Evolutionary conservation across 495 filamentous ascomycete species (phyloP), one percentile per base, ranked within the genome.

Genomic region (Neurospora tetrasperma): DNA sequence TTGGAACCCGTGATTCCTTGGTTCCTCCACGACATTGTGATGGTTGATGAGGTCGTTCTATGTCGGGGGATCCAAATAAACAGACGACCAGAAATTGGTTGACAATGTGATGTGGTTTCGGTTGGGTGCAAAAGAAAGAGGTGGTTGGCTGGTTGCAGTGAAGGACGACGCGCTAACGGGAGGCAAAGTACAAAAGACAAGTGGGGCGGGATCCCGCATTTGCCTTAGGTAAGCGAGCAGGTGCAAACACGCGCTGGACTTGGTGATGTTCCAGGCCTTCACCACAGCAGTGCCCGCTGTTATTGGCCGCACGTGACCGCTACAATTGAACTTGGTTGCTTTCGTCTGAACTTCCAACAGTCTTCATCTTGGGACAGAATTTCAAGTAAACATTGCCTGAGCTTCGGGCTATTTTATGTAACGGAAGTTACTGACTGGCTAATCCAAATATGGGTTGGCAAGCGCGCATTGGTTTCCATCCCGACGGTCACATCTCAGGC

Each of bases 1-100:
- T 99, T 99, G 62, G 96, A 98, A 69, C 96, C 96, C 14, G 96
- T 99, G 79, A 97, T 96, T 71, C 96, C 96, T 86, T 97, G 93
- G 78, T 90, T 92, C 81, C 94, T 90, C 94, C 94, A 97, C 75
- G 93, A 86, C 94, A 97, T 97, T 4, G 77, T 88, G 79, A 70
- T 59, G 14, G 54, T 8, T 16, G 7, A 35, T 66, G 54, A 66
- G 54, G 54, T 9, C 54, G 54, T 66, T 66, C 27, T 66, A 14
- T 66, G 54, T 66, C 12, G 27, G 35, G 14, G 54, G 3, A 66
- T 18, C 1, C 54, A 35, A 35, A 66, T 18, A 9, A 9, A 66
- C 27, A 66, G 54, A 66, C 14, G 27, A 66, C 27, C 14, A 66
- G 5, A 66, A 35, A 35, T 3, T 31, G 14, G 54, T 9, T 62